These are phyloP conservation scores for Aciculosporium take DNA, from an alignment of 2,329 filamentous ascomycete species.

Conservation along the genomic window DNA sequence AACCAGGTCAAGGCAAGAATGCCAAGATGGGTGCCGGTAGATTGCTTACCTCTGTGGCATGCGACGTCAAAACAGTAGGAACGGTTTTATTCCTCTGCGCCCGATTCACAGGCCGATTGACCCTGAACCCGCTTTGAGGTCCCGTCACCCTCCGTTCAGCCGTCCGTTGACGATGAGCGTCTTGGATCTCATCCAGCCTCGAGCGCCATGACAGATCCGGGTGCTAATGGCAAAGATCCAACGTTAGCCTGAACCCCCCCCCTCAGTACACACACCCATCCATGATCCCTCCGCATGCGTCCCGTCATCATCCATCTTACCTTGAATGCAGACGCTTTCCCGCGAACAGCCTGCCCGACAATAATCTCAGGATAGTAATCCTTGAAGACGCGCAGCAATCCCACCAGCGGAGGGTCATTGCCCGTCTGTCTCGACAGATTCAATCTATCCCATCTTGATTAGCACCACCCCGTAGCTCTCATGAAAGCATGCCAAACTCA, in stretches of 20 bases:
- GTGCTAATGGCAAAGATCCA: slow-evolving; percentile 32
- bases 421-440: slow-evolving; percentile 45
- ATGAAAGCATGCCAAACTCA: too few species aligned
- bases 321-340: slow-evolving; percentile 48
- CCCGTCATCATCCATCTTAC: slow-evolving; percentile 17
- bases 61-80: slow-evolving; percentile 59
- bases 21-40: too few species aligned
- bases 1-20: not conserved
- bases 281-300: not conserved
- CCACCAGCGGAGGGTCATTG: slow-evolving; percentile 60
- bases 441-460: slow-evolving; percentile 25
- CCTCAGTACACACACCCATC: too few species aligned
- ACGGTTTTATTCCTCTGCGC: slow-evolving; percentile 28
- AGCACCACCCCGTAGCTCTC: too few species aligned
- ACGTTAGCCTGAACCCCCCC: slow-evolving; percentile 1
- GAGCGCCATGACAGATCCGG: slow-evolving; percentile 64
- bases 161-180: slow-evolving; percentile 34
- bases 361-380: slow-evolving; percentile 87
- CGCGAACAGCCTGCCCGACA: slow-evolving; percentile 50
- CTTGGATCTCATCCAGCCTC: slow-evolving; percentile 54
- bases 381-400: slow-evolving; percentile 69
- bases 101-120: slow-evolving; percentile 33
- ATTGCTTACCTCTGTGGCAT: slow-evolving; percentile 47
- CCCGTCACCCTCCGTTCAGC: slow-evolving; percentile 21
- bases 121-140: slow-evolving; percentile 43